Conservation (phyloP, 2,329 filamentous ascomycete genomes). For the Calonectria leucothoes region DNA sequence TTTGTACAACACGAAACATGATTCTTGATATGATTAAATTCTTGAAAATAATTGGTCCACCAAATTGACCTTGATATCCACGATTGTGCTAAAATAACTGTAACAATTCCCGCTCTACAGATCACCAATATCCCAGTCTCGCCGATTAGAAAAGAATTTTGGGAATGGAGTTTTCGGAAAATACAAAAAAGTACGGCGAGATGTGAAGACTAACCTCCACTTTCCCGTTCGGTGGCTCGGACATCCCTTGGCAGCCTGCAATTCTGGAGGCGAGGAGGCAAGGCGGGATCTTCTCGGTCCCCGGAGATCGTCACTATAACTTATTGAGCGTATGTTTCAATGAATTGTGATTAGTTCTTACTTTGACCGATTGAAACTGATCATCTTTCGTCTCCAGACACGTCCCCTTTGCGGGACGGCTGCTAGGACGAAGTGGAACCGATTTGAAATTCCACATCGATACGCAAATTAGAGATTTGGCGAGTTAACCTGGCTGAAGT, state of each 20-base stretch:
- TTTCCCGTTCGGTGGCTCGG: background rate
- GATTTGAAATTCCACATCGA: background rate
- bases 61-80: background rate
- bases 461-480: background rate
- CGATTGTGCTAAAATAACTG: background rate
- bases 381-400: background rate
- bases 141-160: background rate
- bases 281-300: background rate
- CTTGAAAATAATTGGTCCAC: background rate
- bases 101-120: background rate
- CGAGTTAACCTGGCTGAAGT: background rate
- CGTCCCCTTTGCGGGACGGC: background rate
- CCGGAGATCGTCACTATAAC: background rate
- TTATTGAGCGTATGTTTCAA: background rate
- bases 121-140: background rate
- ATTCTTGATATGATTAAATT: no score
- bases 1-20: background rate
- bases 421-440: no score
- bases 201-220: background rate
- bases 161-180: background rate
- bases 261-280: background rate
- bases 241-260: background rate
- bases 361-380: background rate
- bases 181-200: background rate
- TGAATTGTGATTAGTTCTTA: background rate